Percentiles rank a stretch among this genome's conserved stretches.
These are phyloP conservation scores for Polytrichum formosum DNA, from an alignment of 225 moss, liverwort and hornwort species.

Conservation along the genomic window DNA sequence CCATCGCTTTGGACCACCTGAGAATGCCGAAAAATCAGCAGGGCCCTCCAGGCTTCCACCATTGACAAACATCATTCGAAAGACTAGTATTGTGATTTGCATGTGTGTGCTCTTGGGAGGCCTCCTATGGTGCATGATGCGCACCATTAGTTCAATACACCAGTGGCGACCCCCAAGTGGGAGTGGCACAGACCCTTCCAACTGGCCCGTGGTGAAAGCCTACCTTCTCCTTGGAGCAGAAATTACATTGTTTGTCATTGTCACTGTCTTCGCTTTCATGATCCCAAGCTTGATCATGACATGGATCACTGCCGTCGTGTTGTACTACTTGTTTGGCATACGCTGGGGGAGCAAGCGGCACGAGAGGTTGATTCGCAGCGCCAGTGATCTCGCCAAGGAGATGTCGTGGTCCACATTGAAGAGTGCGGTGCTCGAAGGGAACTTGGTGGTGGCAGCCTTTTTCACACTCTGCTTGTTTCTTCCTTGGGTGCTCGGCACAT, in stretches of 20 bases:
- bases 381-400: slow-evolving; percentile 41
- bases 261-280: slow-evolving; percentile 48
- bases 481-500: slow-evolving; percentile 40
- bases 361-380: slow-evolving; percentile 25
- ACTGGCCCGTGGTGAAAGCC: slow-evolving; percentile 37
- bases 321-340: slow-evolving; percentile 40
- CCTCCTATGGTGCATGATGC: slow-evolving; percentile 48
- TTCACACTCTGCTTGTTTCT: slow-evolving; percentile 31
- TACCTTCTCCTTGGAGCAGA: slow-evolving; percentile 40
- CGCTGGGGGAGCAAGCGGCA: slow-evolving; percentile 33
- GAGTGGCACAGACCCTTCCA: slow-evolving; percentile 18
- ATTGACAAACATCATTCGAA: slow-evolving; percentile 42
- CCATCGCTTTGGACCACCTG: slow-evolving; percentile 1
- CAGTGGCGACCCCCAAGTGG: slow-evolving; percentile 41
- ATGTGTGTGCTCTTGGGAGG: slow-evolving; percentile 26
- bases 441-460: slow-evolving; percentile 33
- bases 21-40: not conserved
- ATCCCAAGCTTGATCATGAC: slow-evolving; percentile 51
- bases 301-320: slow-evolving; percentile 49
- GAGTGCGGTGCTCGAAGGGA: slow-evolving; percentile 48
- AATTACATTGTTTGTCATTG: slow-evolving; percentile 32
- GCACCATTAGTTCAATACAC: slow-evolving; percentile 31
- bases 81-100: slow-evolving; percentile 36
- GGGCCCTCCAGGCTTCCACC: slow-evolving; percentile 12
- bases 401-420: slow-evolving; percentile 52